phyloP scores from a whole-genome alignment of 371 early-diverging fungal species.

The Rhizopus arrhizus region DNA sequence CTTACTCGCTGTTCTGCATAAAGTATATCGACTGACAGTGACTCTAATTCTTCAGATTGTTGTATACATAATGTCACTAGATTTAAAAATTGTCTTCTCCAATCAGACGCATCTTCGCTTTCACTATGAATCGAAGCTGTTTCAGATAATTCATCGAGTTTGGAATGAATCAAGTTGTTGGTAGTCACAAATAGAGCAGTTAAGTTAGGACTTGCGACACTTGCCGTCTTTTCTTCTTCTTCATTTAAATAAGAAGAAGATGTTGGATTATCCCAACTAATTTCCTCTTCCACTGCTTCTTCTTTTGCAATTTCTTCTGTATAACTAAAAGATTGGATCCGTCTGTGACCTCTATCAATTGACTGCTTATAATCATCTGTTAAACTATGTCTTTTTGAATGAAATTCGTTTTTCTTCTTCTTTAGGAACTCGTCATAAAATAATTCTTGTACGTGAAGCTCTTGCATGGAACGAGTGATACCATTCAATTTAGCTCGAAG shows the following conservation, averaged over 20 bases:
- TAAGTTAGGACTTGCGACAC: conserved; percentile 11
- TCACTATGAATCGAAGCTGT: conserved; percentile 14
- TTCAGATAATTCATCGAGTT: conserved; percentile 42
- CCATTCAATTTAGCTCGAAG: conserved; percentile 49
- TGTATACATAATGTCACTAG: conserved; percentile 33
- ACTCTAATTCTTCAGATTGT: conserved; percentile 36
- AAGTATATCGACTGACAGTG: conserved; percentile 30
- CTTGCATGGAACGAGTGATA: conserved; percentile 52
- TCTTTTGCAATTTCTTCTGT: conserved; percentile 1
- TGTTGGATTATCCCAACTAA: not conserved
- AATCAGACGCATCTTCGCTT: conserved; percentile 14
- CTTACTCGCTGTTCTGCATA: conserved; percentile 30
- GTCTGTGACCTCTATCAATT: conserved; percentile 16
- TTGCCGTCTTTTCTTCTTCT: conserved; percentile 5
- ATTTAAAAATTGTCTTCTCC: conserved; percentile 31
- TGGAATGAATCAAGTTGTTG: conserved; percentile 41
- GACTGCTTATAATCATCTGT: not conserved
- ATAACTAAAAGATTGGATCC: conserved; percentile 15
- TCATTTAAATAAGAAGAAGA: not conserved
- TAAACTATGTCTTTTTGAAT: not conserved
- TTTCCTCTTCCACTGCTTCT: conserved; percentile 1
- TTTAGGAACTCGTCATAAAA: conserved; percentile 39
- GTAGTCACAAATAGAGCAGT: conserved; percentile 37
- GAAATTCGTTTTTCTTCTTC: conserved; percentile 17
- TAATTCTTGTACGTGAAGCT: conserved; percentile 48